phyloP scores from a whole-genome alignment of 176 grass and related monocot species.

The Cenchrus fungigraminus region DNA sequence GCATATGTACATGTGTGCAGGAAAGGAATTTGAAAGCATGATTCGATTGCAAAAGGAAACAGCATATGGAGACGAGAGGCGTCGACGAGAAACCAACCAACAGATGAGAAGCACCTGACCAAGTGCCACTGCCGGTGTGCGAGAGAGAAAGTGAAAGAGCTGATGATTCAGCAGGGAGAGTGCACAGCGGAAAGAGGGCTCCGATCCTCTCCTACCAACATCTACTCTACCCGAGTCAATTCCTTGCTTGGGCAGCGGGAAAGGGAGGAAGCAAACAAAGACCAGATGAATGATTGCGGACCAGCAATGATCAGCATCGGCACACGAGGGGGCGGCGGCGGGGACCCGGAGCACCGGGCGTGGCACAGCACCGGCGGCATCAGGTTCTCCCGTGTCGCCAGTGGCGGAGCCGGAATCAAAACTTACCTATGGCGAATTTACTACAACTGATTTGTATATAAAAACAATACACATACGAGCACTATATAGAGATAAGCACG shows the following conservation, averaged over 20 bases:
- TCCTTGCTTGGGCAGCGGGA: conserved; percentile 25
- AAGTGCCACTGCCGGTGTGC: neutral
- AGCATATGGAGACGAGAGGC: neutral
- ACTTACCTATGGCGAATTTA: too few relatives aligned
- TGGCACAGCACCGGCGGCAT: neutral
- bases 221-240: neutral
- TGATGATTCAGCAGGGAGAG: neutral
- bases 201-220: too few relatives aligned
- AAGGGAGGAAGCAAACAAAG: neutral
- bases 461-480: too few relatives aligned
- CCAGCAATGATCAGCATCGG: neutral
- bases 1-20: neutral
- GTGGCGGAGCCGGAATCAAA: too few relatives aligned
- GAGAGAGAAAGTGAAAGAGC: neutral
- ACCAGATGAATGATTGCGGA: neutral
- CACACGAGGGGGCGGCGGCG: neutral
- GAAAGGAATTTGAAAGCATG: neutral
- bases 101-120: neutral
- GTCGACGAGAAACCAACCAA: neutral
- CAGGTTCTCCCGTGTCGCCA: neutral
- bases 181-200: neutral
- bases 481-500: too few relatives aligned
- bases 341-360: neutral
- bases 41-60: neutral
- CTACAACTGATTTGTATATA: too few relatives aligned